phyloP scores from a whole-genome alignment of 192 early-diverging fungal genomes.

The Spizellomyces punctatus region DNA sequence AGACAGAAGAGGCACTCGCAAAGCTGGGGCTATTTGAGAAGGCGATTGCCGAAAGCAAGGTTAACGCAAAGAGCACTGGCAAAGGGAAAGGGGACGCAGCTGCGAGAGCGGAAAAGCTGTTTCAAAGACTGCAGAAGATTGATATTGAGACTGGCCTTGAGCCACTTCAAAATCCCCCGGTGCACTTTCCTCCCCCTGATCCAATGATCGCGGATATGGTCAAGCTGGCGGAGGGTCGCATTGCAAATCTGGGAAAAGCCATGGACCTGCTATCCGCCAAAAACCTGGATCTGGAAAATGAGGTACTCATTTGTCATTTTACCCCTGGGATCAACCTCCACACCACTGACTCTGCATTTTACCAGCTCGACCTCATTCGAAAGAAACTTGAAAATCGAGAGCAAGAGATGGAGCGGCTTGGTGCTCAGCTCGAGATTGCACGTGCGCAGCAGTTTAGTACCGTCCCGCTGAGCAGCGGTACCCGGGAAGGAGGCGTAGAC shows the following conservation, averaged over 20 bases:
- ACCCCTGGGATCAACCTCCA: no score
- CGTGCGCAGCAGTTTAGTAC: conserved; percentile 44
- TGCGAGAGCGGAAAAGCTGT: conserved; percentile 36
- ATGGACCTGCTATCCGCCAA: conserved; percentile 33
- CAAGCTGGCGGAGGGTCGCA: conserved; percentile 31
- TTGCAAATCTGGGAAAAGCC: conserved; percentile 36
- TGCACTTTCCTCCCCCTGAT: conserved; percentile 38
- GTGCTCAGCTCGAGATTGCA: conserved; percentile 48
- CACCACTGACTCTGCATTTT: no score
- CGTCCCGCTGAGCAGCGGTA: conserved; percentile 17
- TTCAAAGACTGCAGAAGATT: conserved; percentile 57
- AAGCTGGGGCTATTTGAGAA: conserved; percentile 38
- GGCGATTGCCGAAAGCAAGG: no score
- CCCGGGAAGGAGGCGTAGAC: neutral
- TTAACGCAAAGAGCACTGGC: neutral
- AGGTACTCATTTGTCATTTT: conserved; percentile 17
- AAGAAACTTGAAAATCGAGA: conserved; percentile 51
- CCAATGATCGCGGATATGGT: conserved; percentile 45
- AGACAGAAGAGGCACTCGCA: conserved; percentile 44
- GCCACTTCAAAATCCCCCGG: conserved; percentile 28
- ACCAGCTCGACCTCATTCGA: conserved; percentile 37
- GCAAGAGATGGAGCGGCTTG: conserved; percentile 52
- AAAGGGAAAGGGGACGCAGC: conserved; percentile 7
- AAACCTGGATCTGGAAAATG: conserved; percentile 47
- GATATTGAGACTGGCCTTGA: conserved; percentile 60